phyloP scores from a whole-genome alignment of 2,329 filamentous ascomycete genomes.

The Colletotrichum sp. region DNA sequence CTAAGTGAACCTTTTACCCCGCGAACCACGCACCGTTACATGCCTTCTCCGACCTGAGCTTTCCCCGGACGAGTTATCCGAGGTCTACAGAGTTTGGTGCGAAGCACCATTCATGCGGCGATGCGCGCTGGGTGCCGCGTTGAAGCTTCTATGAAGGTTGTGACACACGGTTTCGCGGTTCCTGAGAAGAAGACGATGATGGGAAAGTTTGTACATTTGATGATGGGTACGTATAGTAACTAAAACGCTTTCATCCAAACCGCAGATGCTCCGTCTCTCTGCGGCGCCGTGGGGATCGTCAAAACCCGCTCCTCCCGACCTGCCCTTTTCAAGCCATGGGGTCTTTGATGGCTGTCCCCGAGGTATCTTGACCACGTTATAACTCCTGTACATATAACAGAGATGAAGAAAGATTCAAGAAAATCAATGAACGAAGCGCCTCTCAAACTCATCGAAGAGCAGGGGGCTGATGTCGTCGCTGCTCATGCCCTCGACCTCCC shows the following conservation, averaged over 20 bases:
- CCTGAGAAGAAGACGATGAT: not conserved
- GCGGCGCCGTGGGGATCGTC: not conserved
- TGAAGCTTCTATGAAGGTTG: not conserved
- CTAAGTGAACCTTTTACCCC: not conserved
- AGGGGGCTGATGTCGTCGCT: constrained; percentile 97
- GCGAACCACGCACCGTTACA: not conserved
- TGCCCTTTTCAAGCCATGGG: constrained; percentile 18
- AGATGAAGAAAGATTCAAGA: not conserved
- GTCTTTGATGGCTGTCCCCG: constrained; percentile 17
- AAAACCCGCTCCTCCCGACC: constrained; percentile 2
- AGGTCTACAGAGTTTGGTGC: not conserved
- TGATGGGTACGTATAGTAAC: not conserved
- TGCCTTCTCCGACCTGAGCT: not conserved
- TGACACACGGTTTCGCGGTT: not conserved
- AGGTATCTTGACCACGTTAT: constrained; percentile 20
- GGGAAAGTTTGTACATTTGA: constrained; percentile 7
- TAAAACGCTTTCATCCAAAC: not conserved
- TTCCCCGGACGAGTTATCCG: not conserved
- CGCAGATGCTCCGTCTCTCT: not conserved
- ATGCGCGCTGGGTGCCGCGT: not conserved
- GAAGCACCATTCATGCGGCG: not conserved
- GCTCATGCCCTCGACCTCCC: constrained; percentile 85
- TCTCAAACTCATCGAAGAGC: constrained; percentile 82
- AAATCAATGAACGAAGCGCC: constrained; percentile 60
- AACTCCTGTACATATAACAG: constrained; percentile 17